Base-by-base conservation (phyloP, 306 rosid genomes). In the Quercus parvula region DNA sequence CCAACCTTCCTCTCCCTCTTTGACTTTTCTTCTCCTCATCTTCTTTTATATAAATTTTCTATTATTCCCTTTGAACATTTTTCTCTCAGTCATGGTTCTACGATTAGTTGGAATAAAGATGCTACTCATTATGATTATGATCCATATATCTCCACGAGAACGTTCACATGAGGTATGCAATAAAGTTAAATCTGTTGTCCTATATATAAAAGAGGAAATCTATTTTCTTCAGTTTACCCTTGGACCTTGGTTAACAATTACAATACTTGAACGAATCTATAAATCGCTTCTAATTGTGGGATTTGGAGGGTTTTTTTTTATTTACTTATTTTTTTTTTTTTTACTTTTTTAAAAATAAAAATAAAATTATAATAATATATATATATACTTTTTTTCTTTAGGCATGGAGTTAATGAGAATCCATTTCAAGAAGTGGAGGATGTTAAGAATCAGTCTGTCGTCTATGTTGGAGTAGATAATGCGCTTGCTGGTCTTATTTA, bases 391-490 rank as follows among this genome's bases (percentile, higher is more conserved):
- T 62, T 12, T 77, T 66, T 84, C 56, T 78, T 81, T 90, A 94
- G 97, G 90, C 85, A 90, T 68, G 99, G 97, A 83, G 91, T 91
- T 74, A 52, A 44, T 63, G 74, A 68, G 55, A 73, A 80, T 73
- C 73, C 85, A 76, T 84, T 85, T 80, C 85, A 83, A 79, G 93
- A 87, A 82, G 88, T 77, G 74, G 94, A 89, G 68, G 81, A 79
- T 71, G 76, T 2, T 77, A 71, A 74, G 80, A 90, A 87, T 68
- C 95, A 94, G 76, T 94, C 99, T 6, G 76, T 85, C 74, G 97
- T 92, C 66, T 92, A 88, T 81, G 97, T 94, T 82, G 97, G 95
- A 83, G 87, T 92, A 71, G 83, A 91, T 82, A 88, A 89, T 71
- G 77, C 83, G 74, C 78, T 94, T 69, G 97, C 90, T 71, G 97